phyloP scores from a whole-genome alignment of 306 rosid genomes.

The Trifolium dubium region DNA sequence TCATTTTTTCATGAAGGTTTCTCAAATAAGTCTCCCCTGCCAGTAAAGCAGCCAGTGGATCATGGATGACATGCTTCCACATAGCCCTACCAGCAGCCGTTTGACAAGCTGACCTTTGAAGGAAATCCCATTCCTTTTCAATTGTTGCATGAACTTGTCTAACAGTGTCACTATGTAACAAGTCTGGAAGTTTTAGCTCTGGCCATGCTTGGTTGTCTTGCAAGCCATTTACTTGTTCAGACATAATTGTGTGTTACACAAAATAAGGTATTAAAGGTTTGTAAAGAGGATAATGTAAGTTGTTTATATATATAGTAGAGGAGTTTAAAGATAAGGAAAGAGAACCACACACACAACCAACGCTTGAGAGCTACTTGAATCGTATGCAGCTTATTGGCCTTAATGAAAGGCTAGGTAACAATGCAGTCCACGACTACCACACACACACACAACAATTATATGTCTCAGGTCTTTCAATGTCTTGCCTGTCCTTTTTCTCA shows the following conservation, averaged over 20 bases:
- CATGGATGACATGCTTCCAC: conserved; percentile 87
- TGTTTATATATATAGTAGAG: conserved; percentile 38
- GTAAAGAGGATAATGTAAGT: conserved; percentile 61
- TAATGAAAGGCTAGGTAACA: conserved; percentile 58
- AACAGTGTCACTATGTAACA: conserved; percentile 61
- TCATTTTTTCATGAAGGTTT: conserved; percentile 84
- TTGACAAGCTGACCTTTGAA: conserved; percentile 84
- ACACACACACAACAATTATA: conserved; percentile 48
- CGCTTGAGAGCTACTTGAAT: conserved; percentile 57
- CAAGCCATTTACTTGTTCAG: conserved; percentile 61
- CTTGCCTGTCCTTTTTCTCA: conserved; percentile 41
- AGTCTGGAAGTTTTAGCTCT: conserved; percentile 79
- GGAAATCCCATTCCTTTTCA: conserved; percentile 81
- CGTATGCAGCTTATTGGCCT: conserved; percentile 60
- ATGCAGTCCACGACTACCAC: conserved; percentile 80
- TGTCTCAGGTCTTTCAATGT: conserved; percentile 36
- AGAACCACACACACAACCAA: conserved; percentile 96
- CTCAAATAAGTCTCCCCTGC: conserved; percentile 84
- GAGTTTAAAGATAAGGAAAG: conserved; percentile 74
- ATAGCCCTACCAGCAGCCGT: conserved; percentile 97
- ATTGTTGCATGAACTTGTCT: conserved; percentile 70
- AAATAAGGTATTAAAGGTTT: conserved; percentile 41
- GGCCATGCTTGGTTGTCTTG: conserved; percentile 60
- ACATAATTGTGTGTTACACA: conserved; percentile 56
- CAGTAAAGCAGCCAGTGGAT: conserved; percentile 77